These are phyloP conservation scores for Moesziomyces sp. DNA, from an alignment of 1,284 basidiomycete genomes.

Conservation along the genomic window DNA sequence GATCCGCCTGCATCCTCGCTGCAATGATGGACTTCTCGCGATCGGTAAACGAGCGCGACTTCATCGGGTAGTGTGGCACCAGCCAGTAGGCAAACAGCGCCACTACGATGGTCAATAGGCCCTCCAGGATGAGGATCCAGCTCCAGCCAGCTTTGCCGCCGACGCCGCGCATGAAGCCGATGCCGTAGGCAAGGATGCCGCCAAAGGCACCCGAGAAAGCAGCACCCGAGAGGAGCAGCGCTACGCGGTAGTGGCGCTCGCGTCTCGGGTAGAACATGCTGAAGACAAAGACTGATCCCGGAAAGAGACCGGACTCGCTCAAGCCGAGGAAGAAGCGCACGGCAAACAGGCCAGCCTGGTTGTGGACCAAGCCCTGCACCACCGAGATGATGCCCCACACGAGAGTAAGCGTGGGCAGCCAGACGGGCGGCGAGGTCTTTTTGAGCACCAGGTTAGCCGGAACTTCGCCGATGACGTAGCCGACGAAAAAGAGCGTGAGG, in stretches of 20 bases:
- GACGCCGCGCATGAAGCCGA: slow-evolving; percentile 74
- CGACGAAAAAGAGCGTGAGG: slow-evolving; percentile 53
- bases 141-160: slow-evolving; percentile 69
- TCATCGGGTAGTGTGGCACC: slow-evolving; percentile 74
- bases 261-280: slow-evolving; percentile 74
- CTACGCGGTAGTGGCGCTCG: slow-evolving; percentile 75
- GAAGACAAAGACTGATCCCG: slow-evolving; percentile 75
- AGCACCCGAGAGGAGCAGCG: slow-evolving; percentile 70
- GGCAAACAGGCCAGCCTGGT: slow-evolving; percentile 73
- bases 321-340: slow-evolving; percentile 72
- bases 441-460: slow-evolving; percentile 70
- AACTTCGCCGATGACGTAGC: slow-evolving; percentile 53
- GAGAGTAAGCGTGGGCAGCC: slow-evolving; percentile 75
- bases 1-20: slow-evolving; percentile 72
- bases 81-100: slow-evolving; percentile 73
- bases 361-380: slow-evolving; percentile 73
- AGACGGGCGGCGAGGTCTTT: slow-evolving; percentile 73
- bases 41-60: slow-evolving; percentile 72
- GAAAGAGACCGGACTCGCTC: slow-evolving; percentile 69
- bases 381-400: slow-evolving; percentile 75
- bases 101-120: slow-evolving; percentile 72
- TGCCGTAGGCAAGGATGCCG: slow-evolving; percentile 72
- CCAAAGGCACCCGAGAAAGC: slow-evolving; percentile 58
- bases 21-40: slow-evolving; percentile 72
- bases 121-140: slow-evolving; percentile 77